Percentiles rank a stretch among this genome's conserved stretches.
Conservation (phyloP, 2,329 filamentous ascomycete genomes). For the Epichloe elymi region DNA sequence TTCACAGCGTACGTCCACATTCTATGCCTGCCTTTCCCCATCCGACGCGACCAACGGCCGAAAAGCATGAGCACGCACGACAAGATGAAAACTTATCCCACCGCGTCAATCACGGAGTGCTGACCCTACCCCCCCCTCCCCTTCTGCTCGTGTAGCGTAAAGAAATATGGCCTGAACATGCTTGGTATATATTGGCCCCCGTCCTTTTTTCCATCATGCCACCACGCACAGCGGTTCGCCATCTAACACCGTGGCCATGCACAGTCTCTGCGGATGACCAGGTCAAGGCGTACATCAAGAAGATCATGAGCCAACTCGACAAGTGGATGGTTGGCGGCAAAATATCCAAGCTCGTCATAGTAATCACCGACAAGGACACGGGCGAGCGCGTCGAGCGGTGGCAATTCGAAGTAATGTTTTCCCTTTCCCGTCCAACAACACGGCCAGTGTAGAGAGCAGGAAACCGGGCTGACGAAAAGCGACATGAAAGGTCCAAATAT, state of each 20-base stretch:
- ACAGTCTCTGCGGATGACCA: constrained; percentile 88
- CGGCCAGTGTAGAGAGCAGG: not conserved
- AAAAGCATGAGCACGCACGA: not conserved
- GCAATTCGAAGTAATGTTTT: constrained; percentile 73
- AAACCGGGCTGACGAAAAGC: constrained; percentile 6
- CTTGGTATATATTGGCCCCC: constrained; percentile 40
- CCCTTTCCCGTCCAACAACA: not conserved
- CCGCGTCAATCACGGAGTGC: not conserved
- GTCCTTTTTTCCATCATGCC: too few species aligned
- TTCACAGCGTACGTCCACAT: constrained; percentile 57
- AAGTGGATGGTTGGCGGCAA: constrained; percentile 97
- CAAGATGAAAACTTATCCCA: too few species aligned
- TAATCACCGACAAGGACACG: constrained; percentile 94
- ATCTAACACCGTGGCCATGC: constrained; percentile 4
- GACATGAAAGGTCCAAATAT: constrained; percentile 13
- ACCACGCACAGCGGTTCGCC: not conserved
- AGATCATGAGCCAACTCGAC: constrained; percentile 96
- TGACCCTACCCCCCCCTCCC: constrained; percentile 3
- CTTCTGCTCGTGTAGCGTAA: constrained; percentile 40
- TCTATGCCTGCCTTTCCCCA: not conserved
- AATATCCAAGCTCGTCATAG: constrained; percentile 92
- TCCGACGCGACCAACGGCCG: not conserved
- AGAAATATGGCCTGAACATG: constrained; percentile 99
- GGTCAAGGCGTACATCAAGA: constrained; percentile 98
- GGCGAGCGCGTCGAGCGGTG: constrained; percentile 92